Evolutionary conservation across 148 eudicot genomes (phyloP).

Genomic region (Gaultheria prostrata): DNA sequence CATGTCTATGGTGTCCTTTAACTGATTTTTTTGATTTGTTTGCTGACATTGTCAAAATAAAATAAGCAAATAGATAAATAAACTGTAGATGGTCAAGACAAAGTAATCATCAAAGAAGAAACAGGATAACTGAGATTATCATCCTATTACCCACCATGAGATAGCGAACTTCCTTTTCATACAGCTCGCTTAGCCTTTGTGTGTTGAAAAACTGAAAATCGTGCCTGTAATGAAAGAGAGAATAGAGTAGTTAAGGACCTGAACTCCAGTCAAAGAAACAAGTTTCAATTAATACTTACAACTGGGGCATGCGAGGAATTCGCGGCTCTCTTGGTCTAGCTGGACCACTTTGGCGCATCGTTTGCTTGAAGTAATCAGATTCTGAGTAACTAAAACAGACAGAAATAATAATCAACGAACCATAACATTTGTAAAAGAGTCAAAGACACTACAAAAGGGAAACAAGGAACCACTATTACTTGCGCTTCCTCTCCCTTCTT

Average conservation of each 20-base stretch:
- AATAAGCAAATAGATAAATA: background rate
- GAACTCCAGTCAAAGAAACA: background rate
- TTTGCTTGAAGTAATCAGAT: conserved; percentile 96
- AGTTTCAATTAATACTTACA: conserved; percentile 46
- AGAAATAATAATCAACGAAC: background rate
- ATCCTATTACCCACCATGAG: conserved; percentile 62
- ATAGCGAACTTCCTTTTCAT: conserved; percentile 98
- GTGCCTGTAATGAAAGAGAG: conserved; percentile 47
- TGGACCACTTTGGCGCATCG: conserved; percentile 99
- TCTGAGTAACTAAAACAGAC: conserved; percentile 70
- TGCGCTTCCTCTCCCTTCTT: conserved; percentile 94
- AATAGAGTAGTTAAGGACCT: background rate
- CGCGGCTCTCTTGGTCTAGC: conserved; percentile 90
- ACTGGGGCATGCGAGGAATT: conserved; percentile 98
- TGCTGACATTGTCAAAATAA: conserved; percentile 35
- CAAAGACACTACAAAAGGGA: background rate
- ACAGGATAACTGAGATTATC: background rate
- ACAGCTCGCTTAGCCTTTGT: conserved; percentile 84
- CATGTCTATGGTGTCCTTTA: conserved; percentile 88
- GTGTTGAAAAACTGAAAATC: conserved; percentile 97
- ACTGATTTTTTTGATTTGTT: conserved; percentile 75
- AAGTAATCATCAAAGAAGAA: background rate
- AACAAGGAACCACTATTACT: conserved; percentile 40
- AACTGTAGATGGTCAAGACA: background rate
- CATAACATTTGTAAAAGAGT: background rate